Conservation (phyloP, 352 stramenopile species). For the Pythium dissimile region DNA sequence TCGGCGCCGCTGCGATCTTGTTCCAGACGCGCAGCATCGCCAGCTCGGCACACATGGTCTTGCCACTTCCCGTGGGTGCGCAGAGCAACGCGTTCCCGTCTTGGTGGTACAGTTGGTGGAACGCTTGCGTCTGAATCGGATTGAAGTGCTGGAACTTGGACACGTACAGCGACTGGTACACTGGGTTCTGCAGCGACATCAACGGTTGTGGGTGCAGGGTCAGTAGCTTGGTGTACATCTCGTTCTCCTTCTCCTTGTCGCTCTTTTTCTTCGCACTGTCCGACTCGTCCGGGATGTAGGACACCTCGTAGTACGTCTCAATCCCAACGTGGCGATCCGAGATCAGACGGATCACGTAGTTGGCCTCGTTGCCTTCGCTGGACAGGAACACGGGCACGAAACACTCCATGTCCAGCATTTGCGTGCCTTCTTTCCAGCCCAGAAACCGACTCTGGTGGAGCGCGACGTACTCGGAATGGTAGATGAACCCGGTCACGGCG, state of each 20-base stretch:
- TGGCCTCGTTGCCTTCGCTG: constrained; percentile 69
- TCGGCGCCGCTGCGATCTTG: constrained; percentile 13
- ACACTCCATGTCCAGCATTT: constrained; percentile 90
- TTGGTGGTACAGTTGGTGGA: constrained; percentile 97
- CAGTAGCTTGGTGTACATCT: constrained; percentile 88
- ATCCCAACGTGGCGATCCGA: constrained; percentile 97
- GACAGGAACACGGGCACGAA: constrained; percentile 96
- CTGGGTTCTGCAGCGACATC: constrained; percentile 87
- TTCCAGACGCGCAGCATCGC: constrained; percentile 96
- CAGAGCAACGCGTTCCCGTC: constrained; percentile 95
- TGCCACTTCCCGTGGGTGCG: constrained; percentile 95
- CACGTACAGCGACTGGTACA: constrained; percentile 91
- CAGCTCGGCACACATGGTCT: constrained; percentile 97
- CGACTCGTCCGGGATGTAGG: constrained; percentile 43
- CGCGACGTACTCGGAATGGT: constrained; percentile 91
- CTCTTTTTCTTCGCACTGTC: constrained; percentile 22
- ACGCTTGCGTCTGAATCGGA: constrained; percentile 97
- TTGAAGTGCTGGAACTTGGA: constrained; percentile 89
- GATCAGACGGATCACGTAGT: constrained; percentile 94
- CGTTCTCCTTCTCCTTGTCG: constrained; percentile 52
- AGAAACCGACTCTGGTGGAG: constrained; percentile 79
- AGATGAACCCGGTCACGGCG: constrained; percentile 87
- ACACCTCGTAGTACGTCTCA: constrained; percentile 85
- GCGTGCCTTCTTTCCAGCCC: constrained; percentile 56
- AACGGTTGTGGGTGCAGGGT: constrained; percentile 94